Percentiles rank a stretch among this genome's conserved stretches.
Evolutionary conservation across 2,329 filamentous ascomycete genomes (phyloP).

Genomic region (Zymoseptoria tritici): DNA sequence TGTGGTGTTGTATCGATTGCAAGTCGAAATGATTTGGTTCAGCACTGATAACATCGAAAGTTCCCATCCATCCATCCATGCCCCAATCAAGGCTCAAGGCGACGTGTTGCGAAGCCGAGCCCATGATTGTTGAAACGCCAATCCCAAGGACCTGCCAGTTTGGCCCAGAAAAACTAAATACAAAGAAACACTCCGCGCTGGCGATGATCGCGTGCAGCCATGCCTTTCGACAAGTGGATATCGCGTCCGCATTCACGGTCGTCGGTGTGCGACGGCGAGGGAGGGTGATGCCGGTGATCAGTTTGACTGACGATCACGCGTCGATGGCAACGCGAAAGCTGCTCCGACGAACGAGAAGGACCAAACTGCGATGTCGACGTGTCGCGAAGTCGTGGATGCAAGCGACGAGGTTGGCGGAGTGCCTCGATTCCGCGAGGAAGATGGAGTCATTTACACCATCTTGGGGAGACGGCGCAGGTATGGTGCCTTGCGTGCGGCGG

Average conservation of each 20-base stretch:
- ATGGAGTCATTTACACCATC: constrained; percentile 14
- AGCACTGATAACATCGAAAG: neutral
- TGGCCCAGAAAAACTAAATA: neutral
- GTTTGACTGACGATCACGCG: neutral
- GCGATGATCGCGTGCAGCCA: neutral
- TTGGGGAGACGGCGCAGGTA: constrained; percentile 26
- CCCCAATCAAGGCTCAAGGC: neutral
- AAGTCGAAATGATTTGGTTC: neutral
- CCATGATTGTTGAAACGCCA: neutral
- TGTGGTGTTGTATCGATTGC: neutral
- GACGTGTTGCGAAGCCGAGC: neutral
- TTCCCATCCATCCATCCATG: neutral
- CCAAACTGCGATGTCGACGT: neutral
- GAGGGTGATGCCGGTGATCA: neutral
- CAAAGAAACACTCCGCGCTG: neutral
- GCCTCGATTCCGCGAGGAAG: neutral
- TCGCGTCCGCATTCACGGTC: neutral
- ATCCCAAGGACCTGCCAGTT: neutral
- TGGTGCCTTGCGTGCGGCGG: constrained; percentile 19
- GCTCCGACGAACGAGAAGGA: neutral
- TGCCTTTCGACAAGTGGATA: neutral
- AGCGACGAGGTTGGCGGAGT: neutral
- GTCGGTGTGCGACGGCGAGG: neutral
- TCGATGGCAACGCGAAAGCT: neutral
- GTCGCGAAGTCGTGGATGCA: neutral